phyloP scores from a whole-genome alignment of 1,284 basidiomycete species.

The Irpex sp. region DNA sequence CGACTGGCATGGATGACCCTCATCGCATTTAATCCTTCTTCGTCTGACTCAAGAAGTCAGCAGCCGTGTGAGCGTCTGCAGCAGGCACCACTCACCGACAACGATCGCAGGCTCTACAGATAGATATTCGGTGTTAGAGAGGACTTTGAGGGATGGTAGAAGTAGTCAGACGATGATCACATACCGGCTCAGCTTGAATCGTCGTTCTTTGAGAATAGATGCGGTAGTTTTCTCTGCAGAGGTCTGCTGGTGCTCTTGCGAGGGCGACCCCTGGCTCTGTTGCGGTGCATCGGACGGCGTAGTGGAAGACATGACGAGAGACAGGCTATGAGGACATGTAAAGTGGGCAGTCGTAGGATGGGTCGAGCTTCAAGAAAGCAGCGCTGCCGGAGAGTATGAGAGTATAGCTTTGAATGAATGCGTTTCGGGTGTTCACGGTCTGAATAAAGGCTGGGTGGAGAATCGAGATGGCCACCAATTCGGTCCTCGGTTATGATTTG shows the following conservation, averaged over 20 bases:
- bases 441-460: background rate
- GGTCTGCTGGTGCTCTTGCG: slow-evolving; percentile 7
- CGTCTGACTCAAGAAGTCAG: slow-evolving; percentile 40
- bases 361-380: background rate
- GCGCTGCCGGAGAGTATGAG: background rate
- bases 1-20: slow-evolving; percentile 81
- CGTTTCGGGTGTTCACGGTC: background rate
- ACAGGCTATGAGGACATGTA: slow-evolving; percentile 7
- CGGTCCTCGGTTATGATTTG: background rate
- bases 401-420: slow-evolving; percentile 2
- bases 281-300: background rate
- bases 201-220: slow-evolving; percentile 63
- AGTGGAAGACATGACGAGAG: slow-evolving; percentile 8
- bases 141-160: slow-evolving; percentile 10
- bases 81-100: slow-evolving; percentile 58
- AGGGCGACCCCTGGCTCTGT: slow-evolving; percentile 3
- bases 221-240: slow-evolving; percentile 16
- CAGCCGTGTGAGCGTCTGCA: slow-evolving; percentile 3
- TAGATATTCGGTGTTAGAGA: slow-evolving; percentile 9
- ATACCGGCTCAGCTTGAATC: slow-evolving; percentile 81
- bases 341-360: background rate
- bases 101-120: slow-evolving; percentile 72
- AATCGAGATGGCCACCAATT: background rate
- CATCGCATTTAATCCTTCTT: slow-evolving; percentile 78
- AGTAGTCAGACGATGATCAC: slow-evolving; percentile 21